Base-by-base conservation (phyloP, 495 filamentous ascomycete species). In the Podospora australis region DNA sequence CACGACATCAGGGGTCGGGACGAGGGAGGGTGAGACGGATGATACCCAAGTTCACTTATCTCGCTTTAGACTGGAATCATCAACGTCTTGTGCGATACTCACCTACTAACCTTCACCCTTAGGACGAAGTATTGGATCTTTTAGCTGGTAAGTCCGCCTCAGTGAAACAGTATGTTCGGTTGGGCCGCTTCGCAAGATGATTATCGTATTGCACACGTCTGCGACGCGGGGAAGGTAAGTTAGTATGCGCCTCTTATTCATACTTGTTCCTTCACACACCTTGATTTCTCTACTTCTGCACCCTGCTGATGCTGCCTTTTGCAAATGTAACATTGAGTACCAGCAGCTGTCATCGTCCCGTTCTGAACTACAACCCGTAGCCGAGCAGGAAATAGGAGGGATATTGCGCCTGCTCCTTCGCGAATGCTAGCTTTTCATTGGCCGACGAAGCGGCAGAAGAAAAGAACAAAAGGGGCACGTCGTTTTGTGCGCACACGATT, bases 351-450 rank as follows among this genome's bases (percentile, higher is more conserved):
- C 13, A 6, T 36, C n/a, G 14, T 36, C 32, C n/a, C 19, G 32
- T 36, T 36, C 32, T 36, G 6, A n/a, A n/a, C n/a, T n/a, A n/a
- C n/a, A n/a, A n/a, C n/a, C n/a, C n/a, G n/a, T n/a, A n/a, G n/a
- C n/a, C n/a, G n/a, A n/a, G n/a, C n/a, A n/a, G n/a, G n/a, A n/a
- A n/a, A n/a, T n/a, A n/a, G 14, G 32, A 36, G 32, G 32, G 32
- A 36, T n/a, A 36, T 36, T 36, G 32, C 32, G 13, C 32, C 32
- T 36, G 32, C 32, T 36, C 32, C 32, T 36, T 36, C 32, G 32
- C 32, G 13, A 36, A 36, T 6, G 14, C 6, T 16, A 36, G 13
- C n/a, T 13, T 10, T 17, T 36, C n/a, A 36, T 36, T 36, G 32
- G 26, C n/a, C 19, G 6, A 16, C 32, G 19, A 3, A 3, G n/a